Evolutionary conservation across 1,284 basidiomycete species (phyloP), one percentile per base, ranked within the genome.

Genomic region (Heterobasidion parviporum): DNA sequence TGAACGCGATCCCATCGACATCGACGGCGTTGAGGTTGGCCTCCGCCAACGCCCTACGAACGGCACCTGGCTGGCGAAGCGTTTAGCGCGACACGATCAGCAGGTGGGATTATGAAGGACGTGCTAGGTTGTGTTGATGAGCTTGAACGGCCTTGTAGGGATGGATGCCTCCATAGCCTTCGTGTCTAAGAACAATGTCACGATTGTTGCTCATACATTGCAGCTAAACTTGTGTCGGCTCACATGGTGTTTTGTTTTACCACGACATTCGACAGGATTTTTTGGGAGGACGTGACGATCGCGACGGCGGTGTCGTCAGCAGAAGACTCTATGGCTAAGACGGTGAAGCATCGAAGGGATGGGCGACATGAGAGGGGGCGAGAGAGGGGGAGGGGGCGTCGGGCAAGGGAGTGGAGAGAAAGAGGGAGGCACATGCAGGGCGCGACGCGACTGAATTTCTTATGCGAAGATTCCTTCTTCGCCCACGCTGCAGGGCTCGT

Each of bases 261-360:
- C 56, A 96, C 87, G 8, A 94, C 79, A 68, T 92, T 94, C 3
- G 91, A 84, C 52, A 90, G 79, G 50, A 97, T 85, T 55, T 76
- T 63, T 8, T 82, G 77, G 20, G 81, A 71, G 1, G 83, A 86
- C 34, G 80, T 79, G 50, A 96, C 86, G 54, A 97, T 75, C 1
- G 92, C 87, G 15, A 85, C 91, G 64, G 92, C 94, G 1, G 92
- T 89, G 67, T 96, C 94, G 69, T 97, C 94, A 6, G 93, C 93
- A 10, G 90, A 93, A 1, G 88, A 82, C 67, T 90, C 87, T 41
- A 97, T 69, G 1, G 85, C 93, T 14, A 97, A 82, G 2, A 96
- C 85, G 2, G 80, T 85, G 63, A 87, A 83, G 2, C 6, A 50
- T 32, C 53, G 55, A 26, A 26, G 4, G 26, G 26, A 26, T 6